Percentiles rank a stretch among this genome's conserved stretches.
Evolutionary conservation across 768 basidiomycete genomes (phyloP).

Genomic region (Lentinula detonsa): DNA sequence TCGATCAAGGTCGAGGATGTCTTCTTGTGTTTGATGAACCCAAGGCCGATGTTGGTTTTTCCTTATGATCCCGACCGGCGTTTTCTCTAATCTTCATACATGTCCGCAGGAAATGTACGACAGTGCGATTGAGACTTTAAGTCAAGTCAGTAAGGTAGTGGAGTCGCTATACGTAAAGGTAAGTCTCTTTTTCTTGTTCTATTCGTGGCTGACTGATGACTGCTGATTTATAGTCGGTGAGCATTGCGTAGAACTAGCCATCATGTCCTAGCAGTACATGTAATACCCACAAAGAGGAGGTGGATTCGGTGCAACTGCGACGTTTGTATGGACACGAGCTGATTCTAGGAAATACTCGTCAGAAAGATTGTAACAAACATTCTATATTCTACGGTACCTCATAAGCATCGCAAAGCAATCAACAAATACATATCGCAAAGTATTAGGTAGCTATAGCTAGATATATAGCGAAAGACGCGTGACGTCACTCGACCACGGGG

Average conservation of each 20-base stretch:
- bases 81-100: neutral
- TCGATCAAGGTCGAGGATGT: slow-evolving; percentile 95
- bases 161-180: slow-evolving; percentile 87
- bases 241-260: slow-evolving; percentile 26
- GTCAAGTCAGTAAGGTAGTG: slow-evolving; percentile 91
- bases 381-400: too few species aligned
- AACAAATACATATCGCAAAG: too few species aligned
- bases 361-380: too few species aligned
- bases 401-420: too few species aligned
- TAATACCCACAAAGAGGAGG: neutral
- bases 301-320: too few species aligned
- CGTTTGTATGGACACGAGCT: too few species aligned
- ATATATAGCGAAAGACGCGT: neutral
- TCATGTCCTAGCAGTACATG: neutral
- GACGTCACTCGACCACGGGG: neutral
- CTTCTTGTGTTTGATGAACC: slow-evolving; percentile 86
- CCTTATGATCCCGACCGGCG: slow-evolving; percentile 2
- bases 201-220: neutral
- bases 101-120: slow-evolving; percentile 71
- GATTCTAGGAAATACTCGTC: too few species aligned
- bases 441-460: too few species aligned
- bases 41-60: slow-evolving; percentile 70
- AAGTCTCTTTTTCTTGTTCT: neutral
- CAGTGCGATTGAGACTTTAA: slow-evolving; percentile 83
- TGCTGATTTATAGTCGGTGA: slow-evolving; percentile 27